phyloP scores from a whole-genome alignment of 805 yeast genomes.

The Kuraishia hungarica region DNA sequence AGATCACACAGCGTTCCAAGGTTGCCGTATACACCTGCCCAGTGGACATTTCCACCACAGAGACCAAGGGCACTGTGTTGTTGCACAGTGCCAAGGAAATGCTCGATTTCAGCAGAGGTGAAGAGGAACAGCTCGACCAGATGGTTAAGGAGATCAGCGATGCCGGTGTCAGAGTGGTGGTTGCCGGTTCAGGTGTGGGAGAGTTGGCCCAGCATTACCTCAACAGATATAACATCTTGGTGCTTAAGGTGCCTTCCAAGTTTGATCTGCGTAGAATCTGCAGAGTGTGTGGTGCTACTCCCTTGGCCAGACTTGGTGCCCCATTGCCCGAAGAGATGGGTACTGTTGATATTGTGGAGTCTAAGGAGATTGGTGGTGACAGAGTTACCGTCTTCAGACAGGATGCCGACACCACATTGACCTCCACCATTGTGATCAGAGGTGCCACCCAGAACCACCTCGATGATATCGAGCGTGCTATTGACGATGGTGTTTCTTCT shows the following conservation, averaged over 20 bases:
- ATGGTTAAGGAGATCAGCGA: slow-evolving; percentile 76
- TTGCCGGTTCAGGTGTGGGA: slow-evolving; percentile 94
- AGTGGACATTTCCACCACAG: slow-evolving; percentile 91
- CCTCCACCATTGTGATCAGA: slow-evolving; percentile 88
- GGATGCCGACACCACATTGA: slow-evolving; percentile 49
- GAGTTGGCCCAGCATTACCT: slow-evolving; percentile 89
- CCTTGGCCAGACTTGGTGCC: slow-evolving; percentile 88
- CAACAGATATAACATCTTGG: slow-evolving; percentile 77
- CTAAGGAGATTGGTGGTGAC: slow-evolving; percentile 95
- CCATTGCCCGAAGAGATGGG: slow-evolving; percentile 96
- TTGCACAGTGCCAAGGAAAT: slow-evolving; percentile 94
- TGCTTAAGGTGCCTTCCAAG: slow-evolving; percentile 85
- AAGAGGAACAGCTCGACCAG: slow-evolving; percentile 86
- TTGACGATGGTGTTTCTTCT: slow-evolving; percentile 93
- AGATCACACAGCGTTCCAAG: slow-evolving; percentile 53
- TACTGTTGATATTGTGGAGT: slow-evolving; percentile 74
- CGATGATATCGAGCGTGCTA: slow-evolving; percentile 95
- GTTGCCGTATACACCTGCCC: slow-evolving; percentile 94
- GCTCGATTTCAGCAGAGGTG: slow-evolving; percentile 94
- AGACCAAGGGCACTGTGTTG: slow-evolving; percentile 94
- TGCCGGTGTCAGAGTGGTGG: slow-evolving; percentile 77
- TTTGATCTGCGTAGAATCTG: slow-evolving; percentile 91
- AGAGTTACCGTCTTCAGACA: slow-evolving; percentile 93
- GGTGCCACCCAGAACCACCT: slow-evolving; percentile 93
- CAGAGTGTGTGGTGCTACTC: slow-evolving; percentile 96